Evolutionary conservation across 129 eudicot genomes (phyloP), one percentile per base, ranked within the genome.

Genomic region (Flaveria linearis): DNA sequence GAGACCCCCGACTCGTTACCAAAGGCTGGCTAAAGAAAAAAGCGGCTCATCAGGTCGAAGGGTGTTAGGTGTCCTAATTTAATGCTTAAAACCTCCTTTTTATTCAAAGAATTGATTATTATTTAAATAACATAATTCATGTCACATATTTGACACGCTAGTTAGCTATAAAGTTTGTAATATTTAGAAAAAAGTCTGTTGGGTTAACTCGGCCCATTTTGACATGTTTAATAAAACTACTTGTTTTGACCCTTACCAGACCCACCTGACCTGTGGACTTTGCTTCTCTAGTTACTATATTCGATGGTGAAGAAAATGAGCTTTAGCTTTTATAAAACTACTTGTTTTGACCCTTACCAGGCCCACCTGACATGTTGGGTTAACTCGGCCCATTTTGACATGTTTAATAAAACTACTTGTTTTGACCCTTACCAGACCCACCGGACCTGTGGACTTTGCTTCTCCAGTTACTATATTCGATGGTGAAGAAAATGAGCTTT

Each of bases 401-500:
- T 60, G 66, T 60, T 36, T 16, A 25, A 10, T 23, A 23, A 60
- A 60, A 60, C 39, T 25, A 10, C 39, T 4, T 68, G 42, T 69
- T 15, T 69, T 23, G 45, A 70, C 16, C 60, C 26, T 49, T 70
- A 5, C 61, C 61, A 28, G 18, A 9, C 30, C 64, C 15, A 18
- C 17, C 11, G 25, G 41, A 60, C 17, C 30, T 60, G 66, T 60
- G n/a, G 3, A 16, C 25, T 13, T 53, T 55, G 52, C 66, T 39
- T 15, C 26, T 71, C 47, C 51, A 7, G 60, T 56, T 30, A 23
- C 9, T 70, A 49, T 63, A 17, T 46, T 47, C 5, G 15, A n/a
- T 30, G 23, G 36, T 64, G 39, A 75, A 47, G 63, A 64, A 6
- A 75, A 75, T 12, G 49, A 30, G 51, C 60, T n/a, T n/a, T n/a